Conservation (phyloP, 2,329 filamentous ascomycete species). For the Aspergillus versicolor region DNA sequence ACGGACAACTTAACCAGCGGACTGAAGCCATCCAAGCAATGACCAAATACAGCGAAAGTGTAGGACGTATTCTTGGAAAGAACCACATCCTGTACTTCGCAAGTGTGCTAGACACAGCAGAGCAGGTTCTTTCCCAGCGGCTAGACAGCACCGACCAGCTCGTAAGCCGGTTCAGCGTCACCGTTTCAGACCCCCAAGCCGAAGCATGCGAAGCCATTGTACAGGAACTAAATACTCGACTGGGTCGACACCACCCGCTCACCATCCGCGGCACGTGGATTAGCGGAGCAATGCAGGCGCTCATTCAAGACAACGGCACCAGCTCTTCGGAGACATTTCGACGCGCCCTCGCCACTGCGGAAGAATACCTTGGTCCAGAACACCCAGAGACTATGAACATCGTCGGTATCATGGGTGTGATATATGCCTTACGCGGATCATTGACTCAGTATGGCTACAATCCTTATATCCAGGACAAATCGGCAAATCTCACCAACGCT, state of each 20-base stretch:
- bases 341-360: conserved; percentile 27
- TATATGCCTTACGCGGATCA: conserved; percentile 25
- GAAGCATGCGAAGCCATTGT: conserved; percentile 18
- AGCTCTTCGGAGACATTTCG: conserved; percentile 30
- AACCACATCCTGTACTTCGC: conserved; percentile 27
- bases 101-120: conserved; percentile 22
- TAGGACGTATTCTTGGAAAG: conserved; percentile 25
- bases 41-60: conserved; percentile 22
- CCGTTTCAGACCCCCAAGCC: conserved; percentile 18
- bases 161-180: conserved; percentile 7
- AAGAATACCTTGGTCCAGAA: conserved; percentile 27
- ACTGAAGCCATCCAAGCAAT: conserved; percentile 24
- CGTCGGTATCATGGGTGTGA: conserved; percentile 28
- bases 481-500: conserved; percentile 17
- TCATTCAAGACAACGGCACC: conserved; percentile 17
- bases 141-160: conserved; percentile 5
- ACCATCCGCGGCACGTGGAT: conserved; percentile 27
- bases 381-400: conserved; percentile 28
- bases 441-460: neutral
- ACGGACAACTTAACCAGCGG: conserved; percentile 22
- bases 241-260: conserved; percentile 24
- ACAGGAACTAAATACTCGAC: conserved; percentile 20
- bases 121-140: conserved; percentile 25
- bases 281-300: conserved; percentile 21
- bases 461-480: neutral